Base-by-base conservation (phyloP, 139 green algal genomes). In the Zygnema circumcarinatum region DNA sequence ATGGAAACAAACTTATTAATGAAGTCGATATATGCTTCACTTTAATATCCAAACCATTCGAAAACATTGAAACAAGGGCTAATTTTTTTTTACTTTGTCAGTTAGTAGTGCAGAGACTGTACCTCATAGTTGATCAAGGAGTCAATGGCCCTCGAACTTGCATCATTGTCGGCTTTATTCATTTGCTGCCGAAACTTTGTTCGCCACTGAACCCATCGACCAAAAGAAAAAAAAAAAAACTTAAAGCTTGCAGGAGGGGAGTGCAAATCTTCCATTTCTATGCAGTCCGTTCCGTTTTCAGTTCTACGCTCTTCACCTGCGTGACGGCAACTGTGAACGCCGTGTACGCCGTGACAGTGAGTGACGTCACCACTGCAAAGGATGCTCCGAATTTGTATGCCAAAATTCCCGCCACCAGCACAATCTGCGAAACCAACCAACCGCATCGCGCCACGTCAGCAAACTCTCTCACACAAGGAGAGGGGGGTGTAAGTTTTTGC, bases 91-190 rank as follows among this genome's bases (percentile, higher is more conserved):
- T n/a, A n/a, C n/a, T n/a, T n/a, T n/a, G n/a, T n/a, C n/a, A n/a
- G n/a, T n/a, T n/a, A n/a, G n/a, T n/a, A n/a, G n/a, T n/a, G n/a
- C n/a, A n/a, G n/a, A 72, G 54, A 25, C 31, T 1, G 2, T 67
- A 86, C 83, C 83, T 99, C 97, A 90, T 98, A 98, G 92, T 99
- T 99, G 88, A 99, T 96, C 0, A 99, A 92, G 0, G 94, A 96
- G 92, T 99, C 97, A 1, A 97, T 92, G 16, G 92, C 93, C 0
- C 93, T 91, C 16, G 91, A 92, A 78, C 90, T 90, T n/a, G 93
- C 95, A 73, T 92, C 79, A 53, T 92, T 92, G 54, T 94, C 92
- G n/a, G 87, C 42, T 47, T 92, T 90, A 93, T 98, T 98, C 95
- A 98, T 98, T 3, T 94, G 76, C 39, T 92, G 90, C 40, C 97